A percentile compares a stretch with the other conserved stretches of the same genome.
Conservation (phyloP, 495 filamentous ascomycete genomes). For the Trichoderma parareesei region DNA sequence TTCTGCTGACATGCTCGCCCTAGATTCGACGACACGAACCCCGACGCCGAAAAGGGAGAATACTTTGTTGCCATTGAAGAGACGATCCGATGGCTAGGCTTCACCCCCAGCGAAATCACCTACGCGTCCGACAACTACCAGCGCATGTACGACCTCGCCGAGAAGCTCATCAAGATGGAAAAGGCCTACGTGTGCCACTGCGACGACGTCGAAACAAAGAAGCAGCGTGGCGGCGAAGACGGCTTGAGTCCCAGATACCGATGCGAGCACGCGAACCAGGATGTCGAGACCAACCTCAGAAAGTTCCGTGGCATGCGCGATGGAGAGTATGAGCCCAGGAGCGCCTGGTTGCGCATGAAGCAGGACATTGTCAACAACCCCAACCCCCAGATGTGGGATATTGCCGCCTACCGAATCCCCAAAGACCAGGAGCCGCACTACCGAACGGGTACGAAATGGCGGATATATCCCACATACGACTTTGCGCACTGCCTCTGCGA, state of each 20-base stretch:
- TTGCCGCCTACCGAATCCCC: constrained; percentile 72
- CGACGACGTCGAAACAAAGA: constrained; percentile 63
- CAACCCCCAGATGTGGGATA: constrained; percentile 67
- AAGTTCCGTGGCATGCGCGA: constrained; percentile 89
- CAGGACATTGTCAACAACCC: constrained; percentile 49
- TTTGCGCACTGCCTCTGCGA: constrained; percentile 87
- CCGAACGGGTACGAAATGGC: constrained; percentile 66
- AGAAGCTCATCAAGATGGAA: constrained; percentile 69
- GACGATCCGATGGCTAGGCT: constrained; percentile 76
- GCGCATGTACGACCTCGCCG: constrained; percentile 75
- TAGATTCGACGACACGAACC: constrained; percentile 78
- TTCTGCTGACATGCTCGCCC: constrained; percentile 39
- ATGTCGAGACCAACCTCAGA: constrained; percentile 63
- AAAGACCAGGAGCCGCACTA: constrained; percentile 53
- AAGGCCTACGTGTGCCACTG: constrained; percentile 65
- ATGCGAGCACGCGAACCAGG: constrained; percentile 68
- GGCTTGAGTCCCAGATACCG: constrained; percentile 61
- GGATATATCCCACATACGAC: constrained; percentile 86
- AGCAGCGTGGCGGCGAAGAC: constrained; percentile 70
- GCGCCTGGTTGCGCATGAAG: constrained; percentile 90
- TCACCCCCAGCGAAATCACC: constrained; percentile 69
- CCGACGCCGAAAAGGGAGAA: constrained; percentile 70
- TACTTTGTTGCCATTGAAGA: constrained; percentile 73
- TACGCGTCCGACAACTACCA: constrained; percentile 79
- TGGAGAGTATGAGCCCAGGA: constrained; percentile 80